Base-by-base conservation (phyloP, 1,284 basidiomycete genomes). In the Polyporus tsugae region DNA sequence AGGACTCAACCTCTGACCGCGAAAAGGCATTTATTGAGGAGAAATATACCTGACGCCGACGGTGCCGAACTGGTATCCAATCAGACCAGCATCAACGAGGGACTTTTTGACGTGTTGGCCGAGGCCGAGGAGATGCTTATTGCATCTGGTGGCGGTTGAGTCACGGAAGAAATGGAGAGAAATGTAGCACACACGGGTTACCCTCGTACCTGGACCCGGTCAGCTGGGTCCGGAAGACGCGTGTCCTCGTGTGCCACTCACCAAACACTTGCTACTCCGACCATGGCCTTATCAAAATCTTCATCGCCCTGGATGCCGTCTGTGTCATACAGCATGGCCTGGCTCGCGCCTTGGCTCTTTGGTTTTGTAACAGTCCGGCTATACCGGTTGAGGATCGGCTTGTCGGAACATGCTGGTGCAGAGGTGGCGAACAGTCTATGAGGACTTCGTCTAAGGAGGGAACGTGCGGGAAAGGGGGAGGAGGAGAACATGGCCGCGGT, bases 271-370 rank as follows among this genome's bases (percentile, higher is more conserved):
- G 91, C 96, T 52, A 98, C 91, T 69, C 96, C 96, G 70, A 98
- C 93, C 96, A 98, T 98, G 65, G 96, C 91, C 81, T 97, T 98
- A 76, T 94, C 84, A 71, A 98, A 91, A 81, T 98, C 96, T 13
- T 85, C 86, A 72, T 96, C 91, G 35, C 76, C 82, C 38, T 88
- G 83, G 69, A 98, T 87, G 35, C 95, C 96, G 36, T 98, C 96
- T 1, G 96, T 98, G 25, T 96, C 96, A 80, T 96, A 98, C 60
- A 98, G 83, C 96, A 98, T 98, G 36, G 96, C 96, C 88, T 97
- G 96, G 77, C 94, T 95, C 53, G 96, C 96, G 59, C 95, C 96
- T 80, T 98, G 96, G 76, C 91, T 91, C 80, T 98, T 98, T 38
- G 94, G 92, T 78, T 93, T 89, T 13, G 96, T 98, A 75, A 98